A percentile compares a stretch with the other conserved stretches of the same genome.
These are phyloP conservation scores for Trichoderma oligosporum DNA, from an alignment of 2,329 filamentous ascomycete genomes.

Conservation along the genomic window DNA sequence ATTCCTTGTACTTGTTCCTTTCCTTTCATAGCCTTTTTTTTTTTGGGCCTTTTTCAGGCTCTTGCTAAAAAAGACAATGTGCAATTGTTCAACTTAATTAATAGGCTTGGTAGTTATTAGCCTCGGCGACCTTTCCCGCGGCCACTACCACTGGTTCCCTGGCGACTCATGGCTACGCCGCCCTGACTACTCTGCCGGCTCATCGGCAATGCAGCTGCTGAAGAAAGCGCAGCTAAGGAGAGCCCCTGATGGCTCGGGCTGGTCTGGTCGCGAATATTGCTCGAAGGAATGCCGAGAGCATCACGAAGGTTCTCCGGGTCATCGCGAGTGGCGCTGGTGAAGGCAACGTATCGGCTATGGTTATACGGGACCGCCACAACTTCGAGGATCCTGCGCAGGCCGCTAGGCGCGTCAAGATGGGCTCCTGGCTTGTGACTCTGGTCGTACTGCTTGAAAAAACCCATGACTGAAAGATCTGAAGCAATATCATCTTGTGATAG, in stretches of 20 bases:
- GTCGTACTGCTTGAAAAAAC: conserved; percentile 55
- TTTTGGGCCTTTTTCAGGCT: not conserved
- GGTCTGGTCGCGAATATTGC: conserved; percentile 42
- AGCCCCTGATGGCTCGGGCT: conserved; percentile 28
- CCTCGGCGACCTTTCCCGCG: conserved; percentile 45
- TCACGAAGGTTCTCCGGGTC: conserved; percentile 50
- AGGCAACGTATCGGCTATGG: conserved; percentile 47
- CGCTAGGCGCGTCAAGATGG: conserved; percentile 52
- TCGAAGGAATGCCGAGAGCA: conserved; percentile 46
- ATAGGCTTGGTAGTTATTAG: conserved; percentile 20
- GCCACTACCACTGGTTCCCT: conserved; percentile 48
- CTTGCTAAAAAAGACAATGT: not conserved
- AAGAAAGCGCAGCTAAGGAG: conserved; percentile 29
- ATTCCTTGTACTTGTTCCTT: conserved; percentile 4
- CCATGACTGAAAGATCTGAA: conserved; percentile 56
- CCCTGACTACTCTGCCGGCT: conserved; percentile 54
- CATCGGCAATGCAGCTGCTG: conserved; percentile 47
- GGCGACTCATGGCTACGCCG: conserved; percentile 55
- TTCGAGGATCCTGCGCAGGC: conserved; percentile 54
- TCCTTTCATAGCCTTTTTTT: not conserved
- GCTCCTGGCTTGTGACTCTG: conserved; percentile 50
- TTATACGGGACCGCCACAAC: conserved; percentile 48
- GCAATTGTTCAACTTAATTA: not conserved
- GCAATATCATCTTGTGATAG: conserved; percentile 50
- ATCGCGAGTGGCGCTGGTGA: conserved; percentile 43